Evolutionary conservation across 441 rosid genomes (phyloP).

Genomic region (Manihot esculenta): DNA sequence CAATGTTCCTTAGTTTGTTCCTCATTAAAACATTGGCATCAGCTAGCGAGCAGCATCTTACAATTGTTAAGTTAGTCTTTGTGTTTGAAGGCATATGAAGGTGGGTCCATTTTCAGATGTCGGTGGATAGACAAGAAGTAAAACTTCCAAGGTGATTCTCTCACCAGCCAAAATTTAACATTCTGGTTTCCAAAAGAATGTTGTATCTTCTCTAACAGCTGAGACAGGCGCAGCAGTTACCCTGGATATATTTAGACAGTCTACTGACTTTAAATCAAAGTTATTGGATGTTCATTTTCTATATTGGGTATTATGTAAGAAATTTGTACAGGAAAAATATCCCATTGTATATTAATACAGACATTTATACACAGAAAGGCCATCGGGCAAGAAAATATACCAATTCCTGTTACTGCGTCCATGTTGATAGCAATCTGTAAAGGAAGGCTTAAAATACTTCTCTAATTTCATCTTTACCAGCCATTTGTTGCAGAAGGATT

Average conservation of each 20-base stretch:
- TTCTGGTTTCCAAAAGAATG: slow-evolving; percentile 1
- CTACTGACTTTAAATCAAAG: not conserved
- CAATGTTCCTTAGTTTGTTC: slow-evolving; percentile 29
- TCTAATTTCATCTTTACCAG: no score
- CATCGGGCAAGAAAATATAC: slow-evolving; percentile 1
- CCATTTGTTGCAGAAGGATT: no score
- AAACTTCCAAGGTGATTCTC: not conserved
- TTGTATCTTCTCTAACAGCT: not conserved
- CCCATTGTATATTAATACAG: slow-evolving; percentile 14
- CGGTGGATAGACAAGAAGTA: not conserved
- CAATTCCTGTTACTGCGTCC: not conserved
- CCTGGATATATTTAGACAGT: not conserved
- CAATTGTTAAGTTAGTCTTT: not conserved
- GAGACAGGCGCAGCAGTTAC: not conserved
- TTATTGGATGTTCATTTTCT: slow-evolving; percentile 3
- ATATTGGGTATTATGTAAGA: slow-evolving; percentile 1
- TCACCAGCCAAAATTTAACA: not conserved
- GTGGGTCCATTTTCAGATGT: not conserved
- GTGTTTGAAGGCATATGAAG: slow-evolving; percentile 2
- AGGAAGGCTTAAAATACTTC: no score
- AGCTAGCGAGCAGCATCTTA: slow-evolving; percentile 7
- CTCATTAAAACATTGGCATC: not conserved
- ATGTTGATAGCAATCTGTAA: not conserved
- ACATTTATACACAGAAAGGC: slow-evolving; percentile 12
- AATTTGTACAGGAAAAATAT: slow-evolving; percentile 13